A percentile compares a stretch with the other conserved stretches of the same genome.
Evolutionary conservation across 306 rosid genomes (phyloP).

Genomic region (Hippophae rhamnoides): DNA sequence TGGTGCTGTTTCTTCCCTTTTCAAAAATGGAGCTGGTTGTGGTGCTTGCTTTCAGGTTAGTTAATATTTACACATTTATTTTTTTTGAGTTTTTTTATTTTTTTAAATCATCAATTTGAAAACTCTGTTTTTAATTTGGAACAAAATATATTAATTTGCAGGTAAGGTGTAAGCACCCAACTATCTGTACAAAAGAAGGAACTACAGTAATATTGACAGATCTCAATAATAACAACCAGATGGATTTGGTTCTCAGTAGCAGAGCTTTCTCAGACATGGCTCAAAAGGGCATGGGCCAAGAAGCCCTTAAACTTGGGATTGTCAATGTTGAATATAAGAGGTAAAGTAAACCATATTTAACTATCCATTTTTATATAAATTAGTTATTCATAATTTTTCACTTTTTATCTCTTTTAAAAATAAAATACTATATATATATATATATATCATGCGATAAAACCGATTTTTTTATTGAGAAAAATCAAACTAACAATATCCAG

Average conservation of each 20-base stretch:
- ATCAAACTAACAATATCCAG: too few species aligned
- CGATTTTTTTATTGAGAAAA: too few species aligned
- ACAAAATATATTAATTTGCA: conserved; percentile 12
- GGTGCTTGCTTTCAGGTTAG: conserved; percentile 85
- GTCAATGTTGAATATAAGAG: conserved; percentile 71
- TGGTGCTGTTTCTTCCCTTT: conserved; percentile 56
- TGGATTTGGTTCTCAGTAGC: conserved; percentile 66
- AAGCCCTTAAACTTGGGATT: conserved; percentile 48
- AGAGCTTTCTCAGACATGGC: conserved; percentile 72
- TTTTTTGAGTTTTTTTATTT: background rate
- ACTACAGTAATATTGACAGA: conserved; percentile 58
- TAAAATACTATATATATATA: too few species aligned
- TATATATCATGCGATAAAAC: too few species aligned
- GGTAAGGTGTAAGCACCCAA: conserved; percentile 72
- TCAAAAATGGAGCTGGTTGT: conserved; percentile 70
- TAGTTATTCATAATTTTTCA: too few species aligned
- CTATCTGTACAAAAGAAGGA: conserved; percentile 41
- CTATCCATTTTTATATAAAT: background rate
- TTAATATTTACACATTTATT: too few species aligned
- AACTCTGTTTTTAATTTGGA: background rate
- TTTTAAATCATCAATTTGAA: background rate
- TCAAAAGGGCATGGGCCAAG: conserved; percentile 29
- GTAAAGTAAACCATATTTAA: conserved; percentile 23
- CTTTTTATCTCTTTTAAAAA: too few species aligned
- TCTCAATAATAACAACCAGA: conserved; percentile 40